A percentile compares a stretch with the other conserved stretches of the same genome.
Conservation (phyloP, 345 rosid genomes). For the Reutealis trisperma region DNA sequence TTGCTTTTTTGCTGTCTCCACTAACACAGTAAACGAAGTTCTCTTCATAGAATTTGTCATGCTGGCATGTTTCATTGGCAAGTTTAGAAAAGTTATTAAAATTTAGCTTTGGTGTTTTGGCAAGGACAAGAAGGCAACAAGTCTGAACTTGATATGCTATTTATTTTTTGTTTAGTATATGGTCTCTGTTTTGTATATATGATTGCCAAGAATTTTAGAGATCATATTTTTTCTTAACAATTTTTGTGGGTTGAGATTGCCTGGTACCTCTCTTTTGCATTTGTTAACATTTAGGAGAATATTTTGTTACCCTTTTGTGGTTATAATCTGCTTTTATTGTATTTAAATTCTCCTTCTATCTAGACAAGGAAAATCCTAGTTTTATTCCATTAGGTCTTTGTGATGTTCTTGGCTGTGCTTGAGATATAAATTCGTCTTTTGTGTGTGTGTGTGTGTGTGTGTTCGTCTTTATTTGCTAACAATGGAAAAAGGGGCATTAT, state of each 20-base stretch:
- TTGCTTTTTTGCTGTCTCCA: slow-evolving; percentile 24
- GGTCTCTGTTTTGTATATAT: not conserved
- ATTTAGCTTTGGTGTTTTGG: not conserved
- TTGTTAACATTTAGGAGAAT: not conserved
- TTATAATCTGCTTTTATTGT: not conserved
- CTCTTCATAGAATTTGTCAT: not conserved
- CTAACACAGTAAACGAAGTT: not conserved
- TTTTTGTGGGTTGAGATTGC: not conserved
- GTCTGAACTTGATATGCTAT: not conserved
- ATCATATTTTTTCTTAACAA: not conserved
- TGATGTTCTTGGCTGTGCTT: not conserved
- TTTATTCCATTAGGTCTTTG: not conserved
- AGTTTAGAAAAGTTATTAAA: not conserved
- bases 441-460: not conserved
- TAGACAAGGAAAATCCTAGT: not conserved
- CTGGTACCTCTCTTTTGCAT: not conserved
- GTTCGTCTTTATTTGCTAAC: not conserved
- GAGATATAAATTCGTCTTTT: not conserved
- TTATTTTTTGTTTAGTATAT: not conserved
- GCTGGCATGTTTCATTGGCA: not conserved
- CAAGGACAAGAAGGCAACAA: not conserved
- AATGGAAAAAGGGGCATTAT: not conserved
- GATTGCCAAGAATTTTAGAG: not conserved
- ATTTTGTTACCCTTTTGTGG: not conserved
- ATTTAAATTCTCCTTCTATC: not conserved